Conservation (phyloP, 1,284 basidiomycete genomes). For the Trichosporon coremiiforme region DNA sequence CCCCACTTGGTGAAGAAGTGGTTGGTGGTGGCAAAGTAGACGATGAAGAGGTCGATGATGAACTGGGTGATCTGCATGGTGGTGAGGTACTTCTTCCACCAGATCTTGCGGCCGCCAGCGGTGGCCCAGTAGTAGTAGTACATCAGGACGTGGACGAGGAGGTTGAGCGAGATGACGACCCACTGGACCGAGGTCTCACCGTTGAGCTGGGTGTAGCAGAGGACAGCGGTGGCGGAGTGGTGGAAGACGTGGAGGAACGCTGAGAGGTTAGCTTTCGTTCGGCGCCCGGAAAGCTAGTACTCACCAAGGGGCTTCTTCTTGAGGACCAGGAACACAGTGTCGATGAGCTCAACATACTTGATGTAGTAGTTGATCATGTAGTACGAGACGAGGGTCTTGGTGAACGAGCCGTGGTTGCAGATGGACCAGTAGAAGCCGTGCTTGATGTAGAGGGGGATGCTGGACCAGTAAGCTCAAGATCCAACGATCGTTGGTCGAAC, state of each 20-base stretch:
- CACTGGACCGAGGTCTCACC: constrained; percentile 93
- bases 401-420: constrained; percentile 79
- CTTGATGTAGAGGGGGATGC: constrained; percentile 70
- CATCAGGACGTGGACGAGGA: constrained; percentile 96
- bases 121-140: constrained; percentile 99
- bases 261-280: constrained; percentile 48
- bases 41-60: constrained; percentile 80
- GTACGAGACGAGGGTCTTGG: constrained; percentile 84
- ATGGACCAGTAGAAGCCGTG: constrained; percentile 74
- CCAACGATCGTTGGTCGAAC: neutral
- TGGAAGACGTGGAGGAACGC: constrained; percentile 98
- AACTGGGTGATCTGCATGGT: constrained; percentile 96
- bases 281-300: constrained; percentile 38
- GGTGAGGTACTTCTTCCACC: constrained; percentile 98
- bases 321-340: constrained; percentile 94
- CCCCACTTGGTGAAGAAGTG: constrained; percentile 74
- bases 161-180: constrained; percentile 91
- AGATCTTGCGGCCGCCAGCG: constrained; percentile 90
- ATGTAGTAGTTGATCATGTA: constrained; percentile 99
- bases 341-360: constrained; percentile 90
- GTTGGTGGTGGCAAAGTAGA: constrained; percentile 90
- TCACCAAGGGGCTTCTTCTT: constrained; percentile 96
- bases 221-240: constrained; percentile 94
- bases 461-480: constrained; percentile 30
- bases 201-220: constrained; percentile 92